Percentiles rank a stretch among this genome's conserved stretches.
Conservation (phyloP, 208 protist genomes). For the Crithidia brevicula region DNA sequence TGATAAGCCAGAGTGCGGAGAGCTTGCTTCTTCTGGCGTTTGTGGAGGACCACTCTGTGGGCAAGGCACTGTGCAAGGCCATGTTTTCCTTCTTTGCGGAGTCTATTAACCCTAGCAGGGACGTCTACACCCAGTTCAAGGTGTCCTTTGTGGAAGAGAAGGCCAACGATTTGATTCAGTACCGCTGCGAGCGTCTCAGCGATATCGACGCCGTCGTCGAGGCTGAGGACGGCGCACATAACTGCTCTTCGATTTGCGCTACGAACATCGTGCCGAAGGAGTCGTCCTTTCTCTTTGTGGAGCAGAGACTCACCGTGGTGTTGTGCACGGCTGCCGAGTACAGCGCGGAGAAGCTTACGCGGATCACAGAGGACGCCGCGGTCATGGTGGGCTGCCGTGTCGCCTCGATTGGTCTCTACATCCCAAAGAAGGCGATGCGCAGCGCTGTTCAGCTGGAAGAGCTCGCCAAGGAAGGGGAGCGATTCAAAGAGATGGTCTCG, state of each 20-base stretch:
- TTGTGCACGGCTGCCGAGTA: conserved; percentile 37
- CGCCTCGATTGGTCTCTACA: conserved; percentile 45
- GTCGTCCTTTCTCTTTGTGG: conserved; percentile 52
- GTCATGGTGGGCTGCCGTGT: conserved; percentile 43
- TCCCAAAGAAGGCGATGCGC: conserved; percentile 21
- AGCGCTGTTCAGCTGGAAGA: conserved; percentile 12
- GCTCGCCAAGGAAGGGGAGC: conserved; percentile 6
- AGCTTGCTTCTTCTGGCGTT: conserved; percentile 50
- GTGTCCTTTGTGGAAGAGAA: conserved; percentile 67
- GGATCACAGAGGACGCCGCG: conserved; percentile 40
- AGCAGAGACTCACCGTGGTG: conserved; percentile 50
- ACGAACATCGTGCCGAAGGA: conserved; percentile 44
- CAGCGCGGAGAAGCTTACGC: conserved; percentile 31
- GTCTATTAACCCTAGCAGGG: conserved; percentile 17
- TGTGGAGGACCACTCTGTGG: conserved; percentile 26
- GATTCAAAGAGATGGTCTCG: conserved; percentile 5
- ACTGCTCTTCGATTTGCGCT: conserved; percentile 49
- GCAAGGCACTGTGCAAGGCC: conserved; percentile 40
- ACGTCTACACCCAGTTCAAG: conserved; percentile 51
- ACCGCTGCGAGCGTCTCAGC: conserved; percentile 55
- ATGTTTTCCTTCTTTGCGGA: conserved; percentile 60
- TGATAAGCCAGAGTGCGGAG: conserved; percentile 34
- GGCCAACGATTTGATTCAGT: conserved; percentile 52
- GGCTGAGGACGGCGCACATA: conserved; percentile 44
- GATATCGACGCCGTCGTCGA: conserved; percentile 67